Base-by-base conservation (phyloP, 805 yeast genomes). In the Debaryomyces tyrocola region DNA sequence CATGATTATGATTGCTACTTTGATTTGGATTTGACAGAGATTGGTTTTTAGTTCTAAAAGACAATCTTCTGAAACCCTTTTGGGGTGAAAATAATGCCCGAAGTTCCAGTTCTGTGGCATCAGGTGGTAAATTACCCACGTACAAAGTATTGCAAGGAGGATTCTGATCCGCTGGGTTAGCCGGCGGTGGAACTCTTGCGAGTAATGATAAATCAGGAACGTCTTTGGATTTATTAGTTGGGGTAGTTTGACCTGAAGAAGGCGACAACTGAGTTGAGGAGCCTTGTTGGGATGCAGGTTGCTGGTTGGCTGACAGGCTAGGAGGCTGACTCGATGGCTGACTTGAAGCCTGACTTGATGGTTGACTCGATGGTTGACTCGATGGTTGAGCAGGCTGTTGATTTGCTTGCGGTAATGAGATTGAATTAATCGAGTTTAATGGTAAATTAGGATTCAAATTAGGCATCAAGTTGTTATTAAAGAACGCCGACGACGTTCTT, bases 121-220 rank as follows among this genome's bases (percentile, higher is more conserved):
- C 97, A 14, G 96, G 96, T 2, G 99, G 98, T 59, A 94, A 76
- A 64, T 94, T 94, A 15, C 99, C 99, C 40, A 94, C 99, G 59
- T 94, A 94, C 46, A 94, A 73, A 0, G 99, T 94, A 65, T 94
- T 94, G 70, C 99, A 94, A 6, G 99, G 99, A 3, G 99, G 98
- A 62, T 94, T 94, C 69, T 94, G 99, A 67, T 94, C 99, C 2
- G 99, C 98, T 6, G 99, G 99, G 60, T 92, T 92, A 1, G 96
- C 96, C 6, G 95, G 96, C 4, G 92, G 90, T 11, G 94, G 95
- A 27, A 87, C 90, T 53, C 90, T 70, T 0, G 92, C 90, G 40
- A 87, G 67, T 39, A 87, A 69, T 0, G 90, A 84, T 51, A 87
- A 72, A 60, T 87, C 94, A 0, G 84, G 84, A 11, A 70, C 78